Conservation (phyloP, 257 asterid species). For the Forsythia suspensa region DNA sequence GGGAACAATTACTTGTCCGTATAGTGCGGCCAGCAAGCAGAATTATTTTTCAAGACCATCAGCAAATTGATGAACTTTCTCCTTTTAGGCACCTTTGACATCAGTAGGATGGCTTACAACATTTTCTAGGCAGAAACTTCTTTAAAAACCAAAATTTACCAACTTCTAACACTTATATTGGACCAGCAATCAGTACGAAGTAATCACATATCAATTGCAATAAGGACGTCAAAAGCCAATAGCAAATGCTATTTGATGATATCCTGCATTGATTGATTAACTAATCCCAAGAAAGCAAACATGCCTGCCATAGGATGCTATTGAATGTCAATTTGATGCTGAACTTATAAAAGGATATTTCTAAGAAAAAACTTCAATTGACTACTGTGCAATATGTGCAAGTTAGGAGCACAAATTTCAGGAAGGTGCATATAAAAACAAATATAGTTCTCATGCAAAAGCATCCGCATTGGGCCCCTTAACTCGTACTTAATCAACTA, state of each 20-base stretch:
- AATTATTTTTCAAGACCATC: constrained; percentile 7
- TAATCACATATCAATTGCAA: neutral
- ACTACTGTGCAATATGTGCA: neutral
- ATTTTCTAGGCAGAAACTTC: neutral
- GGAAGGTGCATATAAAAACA: neutral
- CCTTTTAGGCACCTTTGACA: constrained; percentile 9
- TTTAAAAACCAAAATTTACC: neutral
- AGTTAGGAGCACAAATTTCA: neutral
- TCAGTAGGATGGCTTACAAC: neutral
- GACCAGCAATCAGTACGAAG: constrained; percentile 9
- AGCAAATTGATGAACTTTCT: constrained; percentile 13
- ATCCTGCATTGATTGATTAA: neutral
- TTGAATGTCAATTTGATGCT: constrained; percentile 17
- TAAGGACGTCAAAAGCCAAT: neutral
- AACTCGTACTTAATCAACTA: constrained; percentile 12
- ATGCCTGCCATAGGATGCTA: neutral
- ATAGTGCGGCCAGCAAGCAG: constrained; percentile 15
- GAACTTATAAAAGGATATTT: constrained; percentile 4
- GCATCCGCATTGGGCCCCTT: constrained; percentile 15
- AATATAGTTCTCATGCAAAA: neutral
- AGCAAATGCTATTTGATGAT: neutral
- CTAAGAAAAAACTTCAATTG: constrained; percentile 17
- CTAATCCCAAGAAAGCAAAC: constrained; percentile 4
- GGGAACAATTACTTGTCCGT: constrained; percentile 11
- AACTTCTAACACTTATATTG: neutral